Evolutionary conservation across 2,329 filamentous ascomycete genomes (phyloP).

Genomic region (Triangularia setosa): DNA sequence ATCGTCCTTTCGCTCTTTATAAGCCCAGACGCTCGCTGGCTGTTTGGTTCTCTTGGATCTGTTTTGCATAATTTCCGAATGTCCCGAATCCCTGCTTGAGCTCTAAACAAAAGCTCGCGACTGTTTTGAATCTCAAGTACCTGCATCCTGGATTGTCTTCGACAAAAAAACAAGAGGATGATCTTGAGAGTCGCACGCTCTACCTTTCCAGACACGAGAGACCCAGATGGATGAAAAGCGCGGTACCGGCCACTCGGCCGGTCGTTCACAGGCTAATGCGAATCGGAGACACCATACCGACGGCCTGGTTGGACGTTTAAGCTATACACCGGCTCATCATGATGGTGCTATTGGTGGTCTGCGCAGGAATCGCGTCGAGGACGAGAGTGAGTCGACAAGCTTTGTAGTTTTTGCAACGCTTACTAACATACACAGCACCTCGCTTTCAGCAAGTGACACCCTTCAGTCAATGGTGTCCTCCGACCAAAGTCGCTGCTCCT

Average conservation of each 20-base stretch:
- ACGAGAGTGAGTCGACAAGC: constrained; percentile 25
- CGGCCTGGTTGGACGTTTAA: constrained; percentile 24
- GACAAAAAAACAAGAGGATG: constrained; percentile 16
- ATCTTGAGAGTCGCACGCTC: constrained; percentile 6
- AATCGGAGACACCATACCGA: constrained; percentile 16
- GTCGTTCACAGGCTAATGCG: background rate
- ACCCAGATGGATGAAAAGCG: constrained; percentile 24
- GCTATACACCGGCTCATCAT: constrained; percentile 20
- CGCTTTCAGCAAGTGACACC: constrained; percentile 29
- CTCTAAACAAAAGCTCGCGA: background rate
- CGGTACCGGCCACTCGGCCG: constrained; percentile 6
- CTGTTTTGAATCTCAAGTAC: background rate
- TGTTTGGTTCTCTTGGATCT: background rate
- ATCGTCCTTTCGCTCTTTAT: background rate
- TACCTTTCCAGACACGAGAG: constrained; percentile 2
- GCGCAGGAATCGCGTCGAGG: constrained; percentile 31
- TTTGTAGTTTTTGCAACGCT: background rate
- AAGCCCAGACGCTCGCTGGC: background rate
- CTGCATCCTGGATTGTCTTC: background rate
- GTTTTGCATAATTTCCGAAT: background rate
- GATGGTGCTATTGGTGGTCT: constrained; percentile 31
- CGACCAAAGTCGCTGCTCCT: constrained; percentile 13
- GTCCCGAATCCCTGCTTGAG: background rate
- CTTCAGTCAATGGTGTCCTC: constrained; percentile 28
- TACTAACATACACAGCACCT: constrained; percentile 17